phyloP scores from a whole-genome alignment of 1,284 basidiomycete species.

The Thecaphora frezii region DNA sequence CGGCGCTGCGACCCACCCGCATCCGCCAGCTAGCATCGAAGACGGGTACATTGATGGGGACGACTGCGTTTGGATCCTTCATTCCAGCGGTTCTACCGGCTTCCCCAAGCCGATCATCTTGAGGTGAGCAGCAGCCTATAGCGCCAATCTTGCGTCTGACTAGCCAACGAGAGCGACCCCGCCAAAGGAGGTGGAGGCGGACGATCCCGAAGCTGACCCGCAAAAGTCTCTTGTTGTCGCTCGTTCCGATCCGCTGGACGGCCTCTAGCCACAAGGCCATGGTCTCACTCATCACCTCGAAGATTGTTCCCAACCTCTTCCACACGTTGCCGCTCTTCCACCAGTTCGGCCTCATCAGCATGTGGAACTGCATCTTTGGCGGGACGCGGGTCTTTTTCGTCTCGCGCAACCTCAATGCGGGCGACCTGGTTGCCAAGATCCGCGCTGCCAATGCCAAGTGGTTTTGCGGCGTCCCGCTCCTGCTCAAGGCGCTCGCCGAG shows the following conservation, averaged over 20 bases:
- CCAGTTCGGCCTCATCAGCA: conserved; percentile 19
- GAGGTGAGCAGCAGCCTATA: neutral
- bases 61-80: conserved; percentile 13
- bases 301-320: conserved; percentile 14
- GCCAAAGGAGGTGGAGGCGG: too few species aligned
- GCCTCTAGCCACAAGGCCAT: conserved; percentile 14
- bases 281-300: conserved; percentile 13
- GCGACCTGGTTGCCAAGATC: conserved; percentile 10
- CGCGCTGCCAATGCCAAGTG: conserved; percentile 9
- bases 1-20: conserved; percentile 1
- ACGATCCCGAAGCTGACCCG: conserved; percentile 5
- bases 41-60: neutral
- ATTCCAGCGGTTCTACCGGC: conserved; percentile 38
- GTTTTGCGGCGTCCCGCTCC: conserved; percentile 61
- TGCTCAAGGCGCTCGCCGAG: conserved; percentile 65
- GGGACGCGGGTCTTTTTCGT: conserved; percentile 19
- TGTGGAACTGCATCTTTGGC: conserved; percentile 19
- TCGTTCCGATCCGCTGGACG: neutral
- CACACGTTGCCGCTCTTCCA: conserved; percentile 35
- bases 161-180: too few species aligned
- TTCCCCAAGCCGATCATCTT: conserved; percentile 23
- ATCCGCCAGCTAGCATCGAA: conserved; percentile 9
- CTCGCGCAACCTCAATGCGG: conserved; percentile 13
- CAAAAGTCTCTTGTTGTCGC: neutral
- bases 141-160: too few species aligned